These are phyloP conservation scores for Ramaria sp. DNA, from an alignment of 768 basidiomycete species.

Conservation along the genomic window DNA sequence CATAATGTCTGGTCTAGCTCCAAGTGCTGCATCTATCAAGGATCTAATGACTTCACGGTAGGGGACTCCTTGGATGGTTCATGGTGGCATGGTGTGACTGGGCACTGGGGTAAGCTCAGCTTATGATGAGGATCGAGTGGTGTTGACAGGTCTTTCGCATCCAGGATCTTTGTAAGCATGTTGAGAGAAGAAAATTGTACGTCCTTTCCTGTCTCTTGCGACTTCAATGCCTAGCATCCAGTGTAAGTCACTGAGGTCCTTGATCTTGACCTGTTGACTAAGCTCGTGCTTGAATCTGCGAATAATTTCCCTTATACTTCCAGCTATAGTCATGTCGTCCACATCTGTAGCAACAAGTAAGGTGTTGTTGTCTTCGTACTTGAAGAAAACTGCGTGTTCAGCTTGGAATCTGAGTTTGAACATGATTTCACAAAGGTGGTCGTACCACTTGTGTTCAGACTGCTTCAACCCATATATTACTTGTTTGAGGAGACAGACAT, in stretches of 20 bases:
- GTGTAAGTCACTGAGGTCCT: conserved; percentile 1
- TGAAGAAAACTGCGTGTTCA: conserved; percentile 12
- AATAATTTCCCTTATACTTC: not conserved
- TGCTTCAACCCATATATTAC: not conserved
- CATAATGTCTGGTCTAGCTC: conserved; percentile 11
- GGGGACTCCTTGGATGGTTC: not conserved
- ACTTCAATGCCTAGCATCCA: conserved; percentile 10
- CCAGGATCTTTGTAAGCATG: conserved; percentile 10
- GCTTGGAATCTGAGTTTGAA: conserved; percentile 5
- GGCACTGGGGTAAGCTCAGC: conserved; percentile 5
- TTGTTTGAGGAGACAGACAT: not conserved
- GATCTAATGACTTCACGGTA: conserved; percentile 16
- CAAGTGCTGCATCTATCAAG: conserved; percentile 19
- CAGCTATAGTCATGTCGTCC: conserved; percentile 15
- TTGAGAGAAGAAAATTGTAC: conserved; percentile 11
- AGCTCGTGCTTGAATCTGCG: conserved; percentile 2
- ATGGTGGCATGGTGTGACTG: not conserved
- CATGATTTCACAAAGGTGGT: not conserved
- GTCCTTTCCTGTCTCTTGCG: not conserved
- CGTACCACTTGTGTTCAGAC: not conserved
- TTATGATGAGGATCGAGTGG: conserved; percentile 8
- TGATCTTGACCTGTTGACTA: conserved; percentile 1
- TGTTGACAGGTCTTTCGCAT: not conserved
- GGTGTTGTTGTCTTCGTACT: not conserved
- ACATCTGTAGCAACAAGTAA: conserved; percentile 19